phyloP scores from a whole-genome alignment of 352 stramenopile genomes.

The Halophytophthora batemanensis region DNA sequence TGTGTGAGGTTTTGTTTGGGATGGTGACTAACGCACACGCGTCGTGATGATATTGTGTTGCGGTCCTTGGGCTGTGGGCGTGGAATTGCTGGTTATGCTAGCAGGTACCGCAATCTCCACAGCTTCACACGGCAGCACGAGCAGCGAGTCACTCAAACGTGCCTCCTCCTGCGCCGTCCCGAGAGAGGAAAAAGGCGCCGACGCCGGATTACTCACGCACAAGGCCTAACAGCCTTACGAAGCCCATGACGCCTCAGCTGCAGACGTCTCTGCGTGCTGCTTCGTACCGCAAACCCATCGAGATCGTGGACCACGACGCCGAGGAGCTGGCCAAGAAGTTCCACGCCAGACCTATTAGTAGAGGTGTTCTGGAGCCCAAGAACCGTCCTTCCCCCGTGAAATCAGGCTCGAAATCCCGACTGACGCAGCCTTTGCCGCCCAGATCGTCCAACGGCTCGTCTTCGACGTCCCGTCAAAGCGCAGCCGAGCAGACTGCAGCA shows the following conservation, averaged over 20 bases:
- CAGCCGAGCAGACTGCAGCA: slow-evolving; percentile 29
- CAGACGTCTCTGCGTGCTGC: slow-evolving; percentile 58
- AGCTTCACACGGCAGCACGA: slow-evolving; percentile 41
- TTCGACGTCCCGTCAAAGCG: slow-evolving; percentile 25
- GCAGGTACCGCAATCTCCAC: slow-evolving; percentile 29
- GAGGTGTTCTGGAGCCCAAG: slow-evolving; percentile 45
- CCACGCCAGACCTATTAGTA: slow-evolving; percentile 62
- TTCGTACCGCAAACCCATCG: slow-evolving; percentile 48
- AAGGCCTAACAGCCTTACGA: slow-evolving; percentile 31
- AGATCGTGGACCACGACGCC: slow-evolving; percentile 64
- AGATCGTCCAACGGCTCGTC: slow-evolving; percentile 44
- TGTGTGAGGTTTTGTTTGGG: background rate
- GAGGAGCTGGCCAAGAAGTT: slow-evolving; percentile 79
- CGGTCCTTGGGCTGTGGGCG: too few relatives aligned
- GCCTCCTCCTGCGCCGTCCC: slow-evolving; percentile 20
- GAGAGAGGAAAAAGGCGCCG: slow-evolving; percentile 22
- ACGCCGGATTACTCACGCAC: slow-evolving; percentile 21
- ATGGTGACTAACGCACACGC: slow-evolving; percentile 6
- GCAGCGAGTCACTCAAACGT: slow-evolving; percentile 28
- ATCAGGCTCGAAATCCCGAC: slow-evolving; percentile 23
- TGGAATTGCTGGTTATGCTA: slow-evolving; percentile 1
- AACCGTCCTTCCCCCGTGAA: slow-evolving; percentile 27
- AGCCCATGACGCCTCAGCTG: slow-evolving; percentile 64
- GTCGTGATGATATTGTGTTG: background rate
- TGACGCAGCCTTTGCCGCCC: slow-evolving; percentile 42